Percentiles rank a stretch among this genome's conserved stretches.
Conservation (phyloP, 305 asterid genomes). For the Nicotiana rustica region DNA sequence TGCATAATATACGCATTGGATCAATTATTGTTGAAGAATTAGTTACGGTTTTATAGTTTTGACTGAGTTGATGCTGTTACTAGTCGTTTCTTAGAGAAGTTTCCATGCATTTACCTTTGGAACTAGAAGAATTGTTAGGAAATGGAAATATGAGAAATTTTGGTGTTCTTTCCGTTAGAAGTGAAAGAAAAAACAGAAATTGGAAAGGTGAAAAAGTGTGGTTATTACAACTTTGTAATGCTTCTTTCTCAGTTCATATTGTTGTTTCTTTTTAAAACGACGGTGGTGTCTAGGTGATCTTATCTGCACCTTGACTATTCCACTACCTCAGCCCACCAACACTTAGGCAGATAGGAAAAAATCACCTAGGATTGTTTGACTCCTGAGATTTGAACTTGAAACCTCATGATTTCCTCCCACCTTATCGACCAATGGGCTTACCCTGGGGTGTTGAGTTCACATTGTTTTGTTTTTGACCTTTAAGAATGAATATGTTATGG, state of each 20-base stretch:
- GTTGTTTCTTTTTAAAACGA: too few species aligned
- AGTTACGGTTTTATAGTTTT: neutral
- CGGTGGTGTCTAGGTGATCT: too few species aligned
- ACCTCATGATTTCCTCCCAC: too few species aligned
- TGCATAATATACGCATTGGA: neutral
- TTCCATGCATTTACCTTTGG: neutral
- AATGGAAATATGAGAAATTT: neutral
- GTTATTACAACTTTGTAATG: neutral
- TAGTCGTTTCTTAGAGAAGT: neutral
- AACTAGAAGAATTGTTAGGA: neutral
- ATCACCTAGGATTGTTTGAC: too few species aligned
- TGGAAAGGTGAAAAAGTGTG: neutral
- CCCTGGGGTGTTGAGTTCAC: neutral
- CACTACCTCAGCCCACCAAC: too few species aligned
- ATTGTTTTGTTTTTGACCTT: neutral
- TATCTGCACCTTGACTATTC: too few species aligned
- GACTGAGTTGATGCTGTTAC: neutral
- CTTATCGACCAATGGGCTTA: too few species aligned
- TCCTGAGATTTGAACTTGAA: too few species aligned
- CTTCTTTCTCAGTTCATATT: neutral
- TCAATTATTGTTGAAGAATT: neutral
- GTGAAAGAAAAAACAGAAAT: neutral
- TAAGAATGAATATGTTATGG: slow-evolving; percentile 1
- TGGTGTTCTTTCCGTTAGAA: neutral
- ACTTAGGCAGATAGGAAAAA: too few species aligned